A percentile compares a stretch with the other conserved stretches of the same genome.
These are phyloP conservation scores for Rehmannia glutinosa DNA, from an alignment of 257 asterid genomes.

Conservation along the genomic window DNA sequence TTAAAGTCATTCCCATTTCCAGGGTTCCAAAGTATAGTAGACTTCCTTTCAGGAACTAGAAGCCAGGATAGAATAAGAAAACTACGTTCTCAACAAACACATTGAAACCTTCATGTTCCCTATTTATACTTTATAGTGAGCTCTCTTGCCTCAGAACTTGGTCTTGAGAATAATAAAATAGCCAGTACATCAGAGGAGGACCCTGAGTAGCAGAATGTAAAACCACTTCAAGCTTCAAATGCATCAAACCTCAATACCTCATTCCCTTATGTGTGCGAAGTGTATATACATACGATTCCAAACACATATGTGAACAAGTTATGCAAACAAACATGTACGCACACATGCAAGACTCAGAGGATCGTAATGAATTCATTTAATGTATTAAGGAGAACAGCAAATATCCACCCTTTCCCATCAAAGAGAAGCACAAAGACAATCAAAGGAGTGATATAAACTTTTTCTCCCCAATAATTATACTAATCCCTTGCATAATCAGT, in stretches of 20 bases:
- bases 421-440: too few species aligned
- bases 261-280: background rate
- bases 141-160: constrained; percentile 4
- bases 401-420: too few species aligned
- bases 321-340: background rate
- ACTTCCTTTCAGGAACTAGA: too few species aligned
- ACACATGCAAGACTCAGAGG: constrained; percentile 10
- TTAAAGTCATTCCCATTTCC: background rate
- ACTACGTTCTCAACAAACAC: too few species aligned
- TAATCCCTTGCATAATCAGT: too few species aligned
- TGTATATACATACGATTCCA: background rate
- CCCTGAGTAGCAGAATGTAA: background rate
- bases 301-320: background rate
- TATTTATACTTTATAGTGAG: too few species aligned
- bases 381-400: background rate
- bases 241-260: background rate
- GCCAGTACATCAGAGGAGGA: background rate
- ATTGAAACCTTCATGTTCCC: too few species aligned
- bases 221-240: background rate
- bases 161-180: background rate
- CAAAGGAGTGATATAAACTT: background rate
- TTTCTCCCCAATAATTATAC: background rate
- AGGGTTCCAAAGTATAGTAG: background rate
- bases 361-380: background rate
- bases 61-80: too few species aligned